These are phyloP conservation scores for Rhizophora apiculata DNA, from an alignment of 345 rosid species.

Conservation along the genomic window DNA sequence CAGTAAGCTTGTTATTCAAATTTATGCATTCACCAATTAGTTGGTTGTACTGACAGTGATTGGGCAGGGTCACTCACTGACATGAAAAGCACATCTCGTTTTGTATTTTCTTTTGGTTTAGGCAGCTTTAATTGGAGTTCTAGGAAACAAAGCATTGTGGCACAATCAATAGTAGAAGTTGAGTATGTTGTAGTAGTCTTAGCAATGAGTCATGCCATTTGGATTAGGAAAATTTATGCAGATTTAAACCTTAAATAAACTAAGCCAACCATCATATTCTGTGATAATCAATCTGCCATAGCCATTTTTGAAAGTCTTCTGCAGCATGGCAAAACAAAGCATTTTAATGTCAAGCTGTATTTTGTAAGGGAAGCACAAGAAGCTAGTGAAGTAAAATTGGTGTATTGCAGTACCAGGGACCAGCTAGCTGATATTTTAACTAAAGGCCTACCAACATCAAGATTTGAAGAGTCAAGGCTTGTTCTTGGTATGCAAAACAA, in stretches of 20 bases:
- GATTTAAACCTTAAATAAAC: no score
- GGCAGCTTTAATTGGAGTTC: not conserved
- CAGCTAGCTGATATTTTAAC: not conserved
- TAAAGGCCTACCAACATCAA: not conserved
- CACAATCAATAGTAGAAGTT: not conserved
- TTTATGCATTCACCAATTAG: no score
- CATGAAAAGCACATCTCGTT: not conserved
- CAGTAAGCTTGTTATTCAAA: no score
- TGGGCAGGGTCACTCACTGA: no score
- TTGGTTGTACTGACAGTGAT: no score
- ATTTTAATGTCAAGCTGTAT: not conserved
- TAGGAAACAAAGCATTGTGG: not conserved
- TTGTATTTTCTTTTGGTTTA: not conserved
- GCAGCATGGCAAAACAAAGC: not conserved
- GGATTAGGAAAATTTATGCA: not conserved
- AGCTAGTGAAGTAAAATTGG: not conserved
- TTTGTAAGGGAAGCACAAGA: not conserved
- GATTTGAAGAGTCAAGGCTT: not conserved
- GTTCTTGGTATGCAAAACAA: no score
- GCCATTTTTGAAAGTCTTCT: not conserved
- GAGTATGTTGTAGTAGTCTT: not conserved
- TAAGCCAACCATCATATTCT: not conserved
- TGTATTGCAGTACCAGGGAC: not conserved
- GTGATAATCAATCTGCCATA: not conserved
- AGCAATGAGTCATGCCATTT: not conserved